Conservation (phyloP, 805 yeast species). For the Yarrowia porcina region DNA sequence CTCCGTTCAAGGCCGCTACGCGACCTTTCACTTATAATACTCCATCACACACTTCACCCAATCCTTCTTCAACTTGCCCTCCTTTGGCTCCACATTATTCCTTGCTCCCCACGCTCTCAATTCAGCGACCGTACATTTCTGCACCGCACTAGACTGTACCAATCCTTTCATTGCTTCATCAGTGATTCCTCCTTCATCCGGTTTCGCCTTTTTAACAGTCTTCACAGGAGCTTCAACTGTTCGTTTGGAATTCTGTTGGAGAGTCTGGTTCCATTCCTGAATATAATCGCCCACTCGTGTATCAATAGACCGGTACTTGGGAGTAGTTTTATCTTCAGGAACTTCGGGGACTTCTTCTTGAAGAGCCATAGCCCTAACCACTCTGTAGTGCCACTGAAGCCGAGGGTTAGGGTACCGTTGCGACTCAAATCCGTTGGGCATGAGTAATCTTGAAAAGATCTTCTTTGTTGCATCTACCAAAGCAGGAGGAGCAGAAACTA, state of each 20-base stretch:
- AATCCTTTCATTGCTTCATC: too few species aligned
- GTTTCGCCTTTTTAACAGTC: not conserved
- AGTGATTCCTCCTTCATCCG: too few species aligned
- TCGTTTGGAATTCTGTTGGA: not conserved
- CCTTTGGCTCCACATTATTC: not conserved
- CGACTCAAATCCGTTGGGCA: slow-evolving; percentile 54
- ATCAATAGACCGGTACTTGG: slow-evolving; percentile 34
- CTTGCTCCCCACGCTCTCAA: slow-evolving; percentile 19
- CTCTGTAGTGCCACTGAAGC: slow-evolving; percentile 50
- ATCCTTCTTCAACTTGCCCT: slow-evolving; percentile 18
- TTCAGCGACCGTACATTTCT: slow-evolving; percentile 26
- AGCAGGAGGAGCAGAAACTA: slow-evolving; percentile 31
- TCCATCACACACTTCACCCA: not conserved
- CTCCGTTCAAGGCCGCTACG: too few species aligned
- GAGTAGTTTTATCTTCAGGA: slow-evolving; percentile 32
- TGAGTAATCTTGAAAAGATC: slow-evolving; percentile 43
- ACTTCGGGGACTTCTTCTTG: slow-evolving; percentile 45
- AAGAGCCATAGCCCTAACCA: slow-evolving; percentile 58
- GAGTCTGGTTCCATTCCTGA: slow-evolving; percentile 18
- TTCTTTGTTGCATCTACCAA: slow-evolving; percentile 34
- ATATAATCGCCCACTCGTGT: slow-evolving; percentile 31
- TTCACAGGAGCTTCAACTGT: not conserved
- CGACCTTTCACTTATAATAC: not conserved
- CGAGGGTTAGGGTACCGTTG: slow-evolving; percentile 41
- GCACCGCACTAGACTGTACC: not conserved